Evolutionary conservation across 345 rosid species (phyloP), one percentile per base, ranked within the genome.

Genomic region (Turnera subulata): DNA sequence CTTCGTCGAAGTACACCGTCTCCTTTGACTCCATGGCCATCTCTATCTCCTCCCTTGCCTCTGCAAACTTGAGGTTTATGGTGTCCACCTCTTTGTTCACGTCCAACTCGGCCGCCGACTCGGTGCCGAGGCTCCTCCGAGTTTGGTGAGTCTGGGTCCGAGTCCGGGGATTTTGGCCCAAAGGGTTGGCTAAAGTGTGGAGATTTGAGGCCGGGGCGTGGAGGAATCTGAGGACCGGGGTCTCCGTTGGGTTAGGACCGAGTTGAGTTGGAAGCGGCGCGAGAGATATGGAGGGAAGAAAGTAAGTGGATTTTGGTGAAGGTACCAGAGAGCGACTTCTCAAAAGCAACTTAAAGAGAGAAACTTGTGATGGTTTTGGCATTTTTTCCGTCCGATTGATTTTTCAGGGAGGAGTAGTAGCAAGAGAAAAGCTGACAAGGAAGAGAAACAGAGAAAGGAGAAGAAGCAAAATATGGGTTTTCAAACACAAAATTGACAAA

Each of bases 41-140:
- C 57, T 93, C 96, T 53, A 89, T 85, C 88, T 93, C 99, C 69
- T 93, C 96, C 50, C 99, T 89, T n/a, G 99, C 99, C 76, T 93
- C 97, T 12, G 84, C 99, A 62, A 93, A 93, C 69, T 85, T 87
- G 62, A 83, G 84, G 82, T 93, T 89, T 59, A 93, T 86, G 76
- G 56, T 49, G 73, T 89, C 97, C 33, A 93, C 94, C 4, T 79
- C 86, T 39, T 70, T 78, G 85, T 85, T 81, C 54, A 77, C 77
- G 56, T 93, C 90, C 54, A 64, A 62, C 61, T 29, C 66, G 5
- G 70, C 61, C 9, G 67, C 58, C 9, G 87, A 70, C 54, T 53
- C 80, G 19, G 73, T 69, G 65, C 81, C 40, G 76, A 20, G 40
- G 11, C 55, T 63, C 21, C 82, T 77, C 38, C 59, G 60, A 45